Conservation (phyloP, 2,329 filamentous ascomycete species). For the Scytalidium sp. region DNA sequence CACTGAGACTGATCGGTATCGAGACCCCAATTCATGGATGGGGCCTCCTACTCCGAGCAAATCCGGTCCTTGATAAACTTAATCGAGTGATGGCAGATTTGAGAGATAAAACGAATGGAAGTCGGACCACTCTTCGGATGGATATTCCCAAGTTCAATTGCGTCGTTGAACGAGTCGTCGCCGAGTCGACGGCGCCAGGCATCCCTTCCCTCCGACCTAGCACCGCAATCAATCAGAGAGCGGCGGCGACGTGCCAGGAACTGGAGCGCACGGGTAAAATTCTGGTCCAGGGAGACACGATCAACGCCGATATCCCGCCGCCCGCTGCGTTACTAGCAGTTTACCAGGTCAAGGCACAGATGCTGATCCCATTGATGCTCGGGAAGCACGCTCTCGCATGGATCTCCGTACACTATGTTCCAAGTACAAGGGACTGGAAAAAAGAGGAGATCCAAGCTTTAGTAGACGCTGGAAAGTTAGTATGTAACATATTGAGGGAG, state of each 20-base stretch:
- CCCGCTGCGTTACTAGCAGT: background rate
- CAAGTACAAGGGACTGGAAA: background rate
- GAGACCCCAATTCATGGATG: slow-evolving; percentile 3
- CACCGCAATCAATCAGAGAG: slow-evolving; percentile 4
- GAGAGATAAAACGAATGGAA: slow-evolving; percentile 1
- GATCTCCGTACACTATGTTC: slow-evolving; percentile 2
- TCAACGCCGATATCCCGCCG: background rate
- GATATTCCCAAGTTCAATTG: slow-evolving; percentile 3
- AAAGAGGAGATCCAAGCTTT: slow-evolving; percentile 1
- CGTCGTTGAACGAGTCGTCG: slow-evolving; percentile 1
- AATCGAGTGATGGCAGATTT: slow-evolving; percentile 2
- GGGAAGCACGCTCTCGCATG: slow-evolving; percentile 2
- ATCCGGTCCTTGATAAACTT: background rate
- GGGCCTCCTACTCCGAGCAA: background rate
- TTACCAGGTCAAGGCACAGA: slow-evolving; percentile 2
- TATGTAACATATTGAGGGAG: background rate
- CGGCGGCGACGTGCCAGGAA: background rate
- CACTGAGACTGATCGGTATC: background rate
- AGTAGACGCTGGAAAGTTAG: background rate
- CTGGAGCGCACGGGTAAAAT: background rate
- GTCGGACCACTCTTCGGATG: slow-evolving; percentile 1
- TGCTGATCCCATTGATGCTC: background rate
- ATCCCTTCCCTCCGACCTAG: background rate
- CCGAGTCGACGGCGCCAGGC: background rate
- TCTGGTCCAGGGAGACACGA: background rate